Base-by-base conservation (phyloP, 805 yeast species). In the Starmerella sirachaensis region DNA sequence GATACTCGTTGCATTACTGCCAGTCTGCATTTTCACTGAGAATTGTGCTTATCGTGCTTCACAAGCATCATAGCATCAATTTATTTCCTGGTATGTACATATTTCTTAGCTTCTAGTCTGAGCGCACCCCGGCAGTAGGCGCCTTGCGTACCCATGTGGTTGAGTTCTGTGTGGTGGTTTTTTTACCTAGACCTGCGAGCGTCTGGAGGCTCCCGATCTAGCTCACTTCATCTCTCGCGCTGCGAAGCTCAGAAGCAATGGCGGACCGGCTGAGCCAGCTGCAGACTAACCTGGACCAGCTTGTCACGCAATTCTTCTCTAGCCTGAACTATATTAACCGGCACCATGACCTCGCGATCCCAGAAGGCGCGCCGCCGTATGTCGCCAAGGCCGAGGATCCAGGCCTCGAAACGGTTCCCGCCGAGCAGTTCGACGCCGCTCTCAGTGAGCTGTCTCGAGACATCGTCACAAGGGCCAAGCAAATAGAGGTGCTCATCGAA, bases 221-320 rank as follows among this genome's bases (percentile, higher is more conserved):
- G n/a, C n/a, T n/a, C n/a, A n/a, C n/a, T n/a, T n/a, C n/a, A n/a
- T n/a, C n/a, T n/a, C n/a, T n/a, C n/a, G n/a, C n/a, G n/a, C n/a
- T n/a, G n/a, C n/a, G n/a, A n/a, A n/a, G n/a, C n/a, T n/a, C 19
- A 19, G 7, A 12, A n/a, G 18, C 29, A 18, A 45, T 45, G 49
- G 29, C 48, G 0, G 97, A 86, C 59, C 66, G 95, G 53, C 64
- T 86, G 25, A 83, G 95, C 2, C 97, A 86, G 56, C 68, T 86
- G 18, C 97, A 86, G 53, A 69, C 81, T 31, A 83, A 95, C 50
- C 64, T 86, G 25, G 97, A 86, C 57, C 85, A 58, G 56, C 57
- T 59, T 28, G 51, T 58, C 14, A 53, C 53, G 19, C 63, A 59
- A 48, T 56, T 54, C 35, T 59, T 57, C 45, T 57, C 62, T 37